phyloP scores from a whole-genome alignment of 2,329 filamentous ascomycete species.

The Colletotrichum navitas region DNA sequence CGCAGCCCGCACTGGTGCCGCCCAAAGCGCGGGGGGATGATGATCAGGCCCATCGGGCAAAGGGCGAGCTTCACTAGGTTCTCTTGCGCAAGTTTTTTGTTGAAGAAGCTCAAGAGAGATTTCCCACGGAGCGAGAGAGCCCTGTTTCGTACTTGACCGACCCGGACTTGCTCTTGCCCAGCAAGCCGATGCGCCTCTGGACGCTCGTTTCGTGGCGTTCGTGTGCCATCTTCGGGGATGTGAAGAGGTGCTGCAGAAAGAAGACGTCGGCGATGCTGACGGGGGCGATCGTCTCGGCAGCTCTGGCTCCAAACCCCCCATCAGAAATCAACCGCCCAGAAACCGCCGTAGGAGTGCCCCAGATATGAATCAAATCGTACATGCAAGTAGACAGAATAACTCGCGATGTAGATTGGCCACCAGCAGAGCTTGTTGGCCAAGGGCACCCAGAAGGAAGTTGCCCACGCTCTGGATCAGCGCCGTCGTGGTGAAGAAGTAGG shows the following conservation, averaged over 20 bases:
- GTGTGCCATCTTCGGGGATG: conserved; percentile 70
- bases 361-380: conserved; percentile 58
- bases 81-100: conserved; percentile 59
- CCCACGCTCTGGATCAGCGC: conserved; percentile 63
- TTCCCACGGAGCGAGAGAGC: conserved; percentile 21
- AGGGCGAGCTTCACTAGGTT: conserved; percentile 60
- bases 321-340: conserved; percentile 62
- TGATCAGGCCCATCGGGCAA: conserved; percentile 63
- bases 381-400: conserved; percentile 58
- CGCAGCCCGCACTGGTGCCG: conserved; percentile 64
- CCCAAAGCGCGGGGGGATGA: conserved; percentile 69
- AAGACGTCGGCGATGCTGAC: conserved; percentile 68
- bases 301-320: conserved; percentile 67
- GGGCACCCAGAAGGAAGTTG: conserved; percentile 61
- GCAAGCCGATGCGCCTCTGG: conserved; percentile 21
- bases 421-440: conserved; percentile 60
- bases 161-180: conserved; percentile 25
- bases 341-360: conserved; percentile 55
- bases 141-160: conserved; percentile 43
- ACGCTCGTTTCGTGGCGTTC: conserved; percentile 46
- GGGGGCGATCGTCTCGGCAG: conserved; percentile 62
- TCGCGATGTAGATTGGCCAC: conserved; percentile 57
- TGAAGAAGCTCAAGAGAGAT: conserved; percentile 56
- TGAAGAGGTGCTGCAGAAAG: conserved; percentile 65
- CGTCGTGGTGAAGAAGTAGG: conserved; percentile 67